phyloP scores from a whole-genome alignment of 805 yeast genomes.

The Yamadazyma phyllophila region DNA sequence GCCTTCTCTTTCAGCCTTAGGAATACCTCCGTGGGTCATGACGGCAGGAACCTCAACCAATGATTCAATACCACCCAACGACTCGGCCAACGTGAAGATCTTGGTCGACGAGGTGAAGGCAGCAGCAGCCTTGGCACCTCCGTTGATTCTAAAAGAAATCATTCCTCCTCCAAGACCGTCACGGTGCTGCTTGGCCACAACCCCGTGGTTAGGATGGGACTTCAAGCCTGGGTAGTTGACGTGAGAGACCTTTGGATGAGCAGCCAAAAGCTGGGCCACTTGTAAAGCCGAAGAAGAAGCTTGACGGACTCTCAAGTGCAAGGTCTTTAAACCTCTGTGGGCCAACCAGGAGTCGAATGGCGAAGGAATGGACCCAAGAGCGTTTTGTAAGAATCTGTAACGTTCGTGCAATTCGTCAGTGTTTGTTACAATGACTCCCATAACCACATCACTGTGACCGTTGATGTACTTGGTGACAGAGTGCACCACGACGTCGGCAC shows the following conservation, averaged over 20 bases:
- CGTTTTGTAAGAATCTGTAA: slow-evolving; percentile 78
- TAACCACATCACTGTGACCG: slow-evolving; percentile 89
- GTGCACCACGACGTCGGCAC: slow-evolving; percentile 87
- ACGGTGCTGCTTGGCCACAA: slow-evolving; percentile 75
- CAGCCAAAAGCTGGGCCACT: slow-evolving; percentile 62
- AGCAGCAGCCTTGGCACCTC: slow-evolving; percentile 76
- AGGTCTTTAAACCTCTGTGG: slow-evolving; percentile 86
- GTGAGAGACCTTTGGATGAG: slow-evolving; percentile 51
- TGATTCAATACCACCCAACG: slow-evolving; percentile 87
- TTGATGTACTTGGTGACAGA: slow-evolving; percentile 88
- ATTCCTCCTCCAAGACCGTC: slow-evolving; percentile 89
- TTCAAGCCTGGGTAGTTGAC: slow-evolving; percentile 86
- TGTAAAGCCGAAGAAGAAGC: slow-evolving; percentile 63
- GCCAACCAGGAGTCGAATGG: slow-evolving; percentile 92
- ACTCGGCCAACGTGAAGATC: slow-evolving; percentile 83
- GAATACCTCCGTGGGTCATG: slow-evolving; percentile 92
- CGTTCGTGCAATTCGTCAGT: slow-evolving; percentile 56
- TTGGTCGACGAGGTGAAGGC: slow-evolving; percentile 70
- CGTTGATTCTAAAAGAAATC: slow-evolving; percentile 82
- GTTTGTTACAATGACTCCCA: slow-evolving; percentile 79
- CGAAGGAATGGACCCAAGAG: slow-evolving; percentile 85
- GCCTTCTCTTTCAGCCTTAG: slow-evolving; percentile 71
- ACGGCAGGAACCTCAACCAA: slow-evolving; percentile 84
- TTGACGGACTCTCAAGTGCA: slow-evolving; percentile 74
- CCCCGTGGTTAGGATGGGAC: slow-evolving; percentile 58